Percentiles rank a stretch among this genome's conserved stretches.
phyloP scores from a whole-genome alignment of 202 grass and related monocot genomes.

The Carex arenaria region DNA sequence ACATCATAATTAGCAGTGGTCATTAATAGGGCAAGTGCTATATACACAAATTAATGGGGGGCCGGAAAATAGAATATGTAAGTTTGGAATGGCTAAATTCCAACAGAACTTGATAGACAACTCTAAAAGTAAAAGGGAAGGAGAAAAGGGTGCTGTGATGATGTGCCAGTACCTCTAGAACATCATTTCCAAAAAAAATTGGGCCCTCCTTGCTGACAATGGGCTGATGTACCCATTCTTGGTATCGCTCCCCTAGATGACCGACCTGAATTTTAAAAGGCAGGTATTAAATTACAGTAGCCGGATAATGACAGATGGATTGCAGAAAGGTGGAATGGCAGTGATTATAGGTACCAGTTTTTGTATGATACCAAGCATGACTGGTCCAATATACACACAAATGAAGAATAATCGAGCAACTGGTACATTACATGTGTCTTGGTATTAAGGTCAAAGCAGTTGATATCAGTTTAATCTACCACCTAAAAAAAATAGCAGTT shows the following conservation, averaged over 20 bases:
- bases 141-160: neutral
- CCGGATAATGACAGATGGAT: neutral
- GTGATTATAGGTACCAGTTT: neutral
- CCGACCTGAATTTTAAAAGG: constrained; percentile 55
- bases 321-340: neutral
- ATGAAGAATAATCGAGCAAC: neutral
- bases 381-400: neutral
- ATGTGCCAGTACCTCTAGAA: constrained; percentile 51
- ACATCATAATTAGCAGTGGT: neutral
- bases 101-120: neutral
- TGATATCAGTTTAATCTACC: neutral
- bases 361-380: neutral
- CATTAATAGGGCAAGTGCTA: neutral
- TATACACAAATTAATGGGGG: neutral
- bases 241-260: constrained; percentile 72
- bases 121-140: neutral
- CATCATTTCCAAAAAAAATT: constrained; percentile 64
- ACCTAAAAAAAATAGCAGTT: neutral
- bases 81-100: neutral
- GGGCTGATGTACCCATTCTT: constrained; percentile 92
- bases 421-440: neutral
- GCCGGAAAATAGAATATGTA: neutral
- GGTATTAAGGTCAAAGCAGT: neutral
- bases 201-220: constrained; percentile 97
- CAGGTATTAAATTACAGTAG: neutral